These are phyloP conservation scores for Podospora sp. DNA, from an alignment of 495 filamentous ascomycete species.

Conservation along the genomic window DNA sequence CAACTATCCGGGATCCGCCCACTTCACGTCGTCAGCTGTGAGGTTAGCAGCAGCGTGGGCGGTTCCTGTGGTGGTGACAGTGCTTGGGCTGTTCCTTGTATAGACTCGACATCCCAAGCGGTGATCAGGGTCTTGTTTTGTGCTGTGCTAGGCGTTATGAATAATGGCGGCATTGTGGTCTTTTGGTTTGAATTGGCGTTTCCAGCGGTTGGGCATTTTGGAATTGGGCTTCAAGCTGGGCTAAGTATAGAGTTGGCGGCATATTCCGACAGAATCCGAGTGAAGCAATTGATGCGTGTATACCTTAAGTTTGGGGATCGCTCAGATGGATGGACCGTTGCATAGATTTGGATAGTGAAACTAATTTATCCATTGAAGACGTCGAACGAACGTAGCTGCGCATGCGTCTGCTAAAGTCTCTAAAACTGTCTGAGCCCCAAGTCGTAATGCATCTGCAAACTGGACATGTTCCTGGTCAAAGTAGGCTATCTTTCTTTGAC, in stretches of 20 bases:
- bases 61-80: constrained; percentile 20
- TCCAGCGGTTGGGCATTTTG: neutral
- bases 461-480: no score
- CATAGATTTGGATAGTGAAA: neutral
- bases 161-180: neutral
- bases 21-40: constrained; percentile 33
- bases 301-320: neutral
- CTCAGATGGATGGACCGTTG: neutral
- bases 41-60: constrained; percentile 21
- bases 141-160: neutral
- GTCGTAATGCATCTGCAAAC: no score
- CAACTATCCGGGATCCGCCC: constrained; percentile 52
- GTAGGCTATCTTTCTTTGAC: no score
- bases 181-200: neutral
- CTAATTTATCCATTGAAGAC: no score
- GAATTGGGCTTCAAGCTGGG: neutral
- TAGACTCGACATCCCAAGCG: neutral
- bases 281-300: neutral
- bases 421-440: no score
- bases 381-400: no score
- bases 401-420: no score
- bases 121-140: neutral
- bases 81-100: constrained; percentile 12
- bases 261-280: constrained; percentile 1
- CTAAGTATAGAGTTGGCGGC: neutral